Evolutionary conservation across 2,329 filamentous ascomycete genomes (phyloP).

Genomic region (Colletotrichum magnum): DNA sequence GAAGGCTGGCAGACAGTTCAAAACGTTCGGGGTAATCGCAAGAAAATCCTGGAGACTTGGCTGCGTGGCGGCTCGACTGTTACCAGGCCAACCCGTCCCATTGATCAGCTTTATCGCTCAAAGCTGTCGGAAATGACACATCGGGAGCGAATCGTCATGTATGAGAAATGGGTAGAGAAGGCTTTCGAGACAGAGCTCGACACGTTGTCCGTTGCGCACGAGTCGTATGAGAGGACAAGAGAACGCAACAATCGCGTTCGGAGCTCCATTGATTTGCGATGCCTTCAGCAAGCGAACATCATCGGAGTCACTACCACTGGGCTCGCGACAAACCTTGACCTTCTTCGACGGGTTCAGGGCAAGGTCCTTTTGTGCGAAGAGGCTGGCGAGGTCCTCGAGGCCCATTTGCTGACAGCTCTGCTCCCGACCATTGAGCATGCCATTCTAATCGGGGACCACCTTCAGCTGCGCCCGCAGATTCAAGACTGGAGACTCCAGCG

Average conservation of each 20-base stretch:
- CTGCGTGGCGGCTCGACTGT: not conserved
- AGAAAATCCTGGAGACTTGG: constrained; percentile 3
- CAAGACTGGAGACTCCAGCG: constrained; percentile 68
- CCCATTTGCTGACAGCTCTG: constrained; percentile 72
- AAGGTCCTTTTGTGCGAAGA: constrained; percentile 78
- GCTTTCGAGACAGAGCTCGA: constrained; percentile 2
- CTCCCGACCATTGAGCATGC: constrained; percentile 72
- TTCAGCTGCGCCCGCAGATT: constrained; percentile 72
- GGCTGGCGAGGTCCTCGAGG: constrained; percentile 77
- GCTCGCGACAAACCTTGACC: constrained; percentile 64
- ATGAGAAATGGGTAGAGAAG: constrained; percentile 39
- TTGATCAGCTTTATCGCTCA: not conserved
- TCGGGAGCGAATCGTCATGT: constrained; percentile 19
- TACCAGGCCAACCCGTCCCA: not conserved
- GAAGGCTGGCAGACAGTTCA: constrained; percentile 46
- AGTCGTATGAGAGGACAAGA: constrained; percentile 3
- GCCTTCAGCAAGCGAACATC: constrained; percentile 58
- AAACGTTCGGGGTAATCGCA: constrained; percentile 36
- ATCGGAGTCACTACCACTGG: constrained; percentile 74
- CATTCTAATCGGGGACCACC: constrained; percentile 75
- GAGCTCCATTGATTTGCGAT: constrained; percentile 53
- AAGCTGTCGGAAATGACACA: not conserved
- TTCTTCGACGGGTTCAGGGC: constrained; percentile 62
- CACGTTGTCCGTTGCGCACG: not conserved
- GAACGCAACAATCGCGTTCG: constrained; percentile 42